Conservation (phyloP, 2,329 filamentous ascomycete species). For the Furcasterigmium sp. region DNA sequence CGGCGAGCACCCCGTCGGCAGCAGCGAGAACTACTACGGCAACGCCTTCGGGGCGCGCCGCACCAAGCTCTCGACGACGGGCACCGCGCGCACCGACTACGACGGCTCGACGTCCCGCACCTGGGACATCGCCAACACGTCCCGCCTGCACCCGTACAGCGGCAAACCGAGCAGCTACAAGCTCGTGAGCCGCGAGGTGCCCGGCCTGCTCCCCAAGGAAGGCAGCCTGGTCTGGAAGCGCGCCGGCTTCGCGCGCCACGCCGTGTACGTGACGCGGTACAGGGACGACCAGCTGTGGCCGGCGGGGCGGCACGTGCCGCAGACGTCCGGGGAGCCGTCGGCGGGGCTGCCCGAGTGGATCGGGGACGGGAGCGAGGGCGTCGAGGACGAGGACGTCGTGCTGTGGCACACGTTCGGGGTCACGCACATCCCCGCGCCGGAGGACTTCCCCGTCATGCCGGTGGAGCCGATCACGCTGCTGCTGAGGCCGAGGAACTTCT, state of each 20-base stretch:
- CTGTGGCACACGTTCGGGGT: slow-evolving; percentile 93
- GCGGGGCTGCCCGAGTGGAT: slow-evolving; percentile 73
- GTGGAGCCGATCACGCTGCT: slow-evolving; percentile 79
- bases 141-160: slow-evolving; percentile 78
- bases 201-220: slow-evolving; percentile 71
- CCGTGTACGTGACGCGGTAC: slow-evolving; percentile 85
- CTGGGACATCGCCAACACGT: slow-evolving; percentile 87
- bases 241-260: slow-evolving; percentile 80
- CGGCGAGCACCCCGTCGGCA: slow-evolving; percentile 70
- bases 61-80: slow-evolving; percentile 69
- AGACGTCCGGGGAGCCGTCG: slow-evolving; percentile 76
- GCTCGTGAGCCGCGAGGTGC: slow-evolving; percentile 81
- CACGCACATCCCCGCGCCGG: slow-evolving; percentile 81
- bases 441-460: slow-evolving; percentile 92
- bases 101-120: slow-evolving; percentile 72
- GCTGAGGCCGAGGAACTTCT: slow-evolving; percentile 77
- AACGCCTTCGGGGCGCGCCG: slow-evolving; percentile 86
- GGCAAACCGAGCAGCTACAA: slow-evolving; percentile 84
- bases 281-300: slow-evolving; percentile 77
- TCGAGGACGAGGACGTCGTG: slow-evolving; percentile 84
- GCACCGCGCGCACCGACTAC: slow-evolving; percentile 71
- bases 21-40: slow-evolving; percentile 77
- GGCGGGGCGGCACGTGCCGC: slow-evolving; percentile 80
- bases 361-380: slow-evolving; percentile 56
- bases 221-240: slow-evolving; percentile 83